Conservation (phyloP, 192 early-diverging fungal genomes). For the Podochytrium sp. region DNA sequence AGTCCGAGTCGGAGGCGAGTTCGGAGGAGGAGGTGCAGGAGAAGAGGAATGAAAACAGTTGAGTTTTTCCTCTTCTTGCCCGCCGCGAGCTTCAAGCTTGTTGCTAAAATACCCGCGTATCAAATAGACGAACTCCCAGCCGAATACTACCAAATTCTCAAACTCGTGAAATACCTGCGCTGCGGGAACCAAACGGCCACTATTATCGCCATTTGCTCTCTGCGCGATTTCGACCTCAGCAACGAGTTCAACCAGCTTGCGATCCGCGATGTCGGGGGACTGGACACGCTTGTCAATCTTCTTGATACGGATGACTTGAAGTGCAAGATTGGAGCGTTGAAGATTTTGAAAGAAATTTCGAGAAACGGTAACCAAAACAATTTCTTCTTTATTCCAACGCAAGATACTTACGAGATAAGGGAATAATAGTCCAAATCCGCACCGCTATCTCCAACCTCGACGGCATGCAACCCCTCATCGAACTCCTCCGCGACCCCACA, state of each 20-base stretch:
- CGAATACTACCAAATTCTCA: slow-evolving; percentile 69
- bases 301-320: slow-evolving; percentile 69
- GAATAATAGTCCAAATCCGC: slow-evolving; percentile 52
- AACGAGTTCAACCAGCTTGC: slow-evolving; percentile 69
- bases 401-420: neutral
- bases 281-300: slow-evolving; percentile 65
- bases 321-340: slow-evolving; percentile 65
- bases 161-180: slow-evolving; percentile 65
- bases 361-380: slow-evolving; percentile 52
- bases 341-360: slow-evolving; percentile 63
- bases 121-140: slow-evolving; percentile 58
- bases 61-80: slow-evolving; percentile 21
- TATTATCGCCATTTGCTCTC: slow-evolving; percentile 68
- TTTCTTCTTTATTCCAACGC: neutral
- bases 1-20: slow-evolving; percentile 31
- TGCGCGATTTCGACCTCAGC: slow-evolving; percentile 65
- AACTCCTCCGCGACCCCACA: slow-evolving; percentile 57
- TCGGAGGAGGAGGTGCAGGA: slow-evolving; percentile 61
- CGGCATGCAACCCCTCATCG: slow-evolving; percentile 65
- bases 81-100: too few relatives aligned
- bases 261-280: slow-evolving; percentile 66
- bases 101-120: slow-evolving; percentile 10
- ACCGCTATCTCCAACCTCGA: slow-evolving; percentile 62
- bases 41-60: slow-evolving; percentile 62
- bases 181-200: slow-evolving; percentile 70